Evolutionary conservation across 1,139 yeast genomes (phyloP).

Genomic region (Candida freyschussii): DNA sequence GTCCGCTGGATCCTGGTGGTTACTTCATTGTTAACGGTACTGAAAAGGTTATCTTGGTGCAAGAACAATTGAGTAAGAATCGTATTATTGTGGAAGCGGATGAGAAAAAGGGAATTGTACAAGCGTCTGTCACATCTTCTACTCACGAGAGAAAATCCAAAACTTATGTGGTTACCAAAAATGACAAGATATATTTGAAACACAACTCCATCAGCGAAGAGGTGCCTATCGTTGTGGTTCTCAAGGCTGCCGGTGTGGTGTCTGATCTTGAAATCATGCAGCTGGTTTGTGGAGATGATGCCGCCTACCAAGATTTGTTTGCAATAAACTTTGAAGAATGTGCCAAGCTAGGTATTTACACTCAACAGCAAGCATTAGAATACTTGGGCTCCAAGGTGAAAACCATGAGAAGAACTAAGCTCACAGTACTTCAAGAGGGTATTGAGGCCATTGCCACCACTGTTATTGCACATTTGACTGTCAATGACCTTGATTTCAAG

Average conservation of each 20-base stretch:
- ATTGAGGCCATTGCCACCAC: constrained; percentile 96
- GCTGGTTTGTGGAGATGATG: constrained; percentile 85
- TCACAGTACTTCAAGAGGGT: constrained; percentile 86
- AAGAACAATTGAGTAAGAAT: constrained; percentile 93
- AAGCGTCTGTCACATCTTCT: constrained; percentile 95
- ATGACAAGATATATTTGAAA: constrained; percentile 82
- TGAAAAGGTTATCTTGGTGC: constrained; percentile 93
- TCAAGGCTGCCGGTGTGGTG: constrained; percentile 93
- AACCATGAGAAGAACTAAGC: constrained; percentile 85
- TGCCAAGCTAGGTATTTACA: constrained; percentile 75
- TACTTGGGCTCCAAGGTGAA: constrained; percentile 89
- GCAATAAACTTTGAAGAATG: constrained; percentile 94
- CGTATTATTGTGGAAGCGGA: constrained; percentile 98
- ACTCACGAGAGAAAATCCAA: constrained; percentile 97
- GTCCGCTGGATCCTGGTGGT: constrained; percentile 99
- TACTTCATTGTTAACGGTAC: constrained; percentile 97
- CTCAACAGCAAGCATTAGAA: constrained; percentile 92
- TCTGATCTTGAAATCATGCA: constrained; percentile 93
- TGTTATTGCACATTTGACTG: constrained; percentile 90
- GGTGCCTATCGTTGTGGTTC: constrained; percentile 85
- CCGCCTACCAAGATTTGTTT: constrained; percentile 85
- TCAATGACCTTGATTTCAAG: constrained; percentile 78
- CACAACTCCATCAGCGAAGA: constrained; percentile 96
- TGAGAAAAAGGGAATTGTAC: constrained; percentile 89
- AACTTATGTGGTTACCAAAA: constrained; percentile 90